Conservation (phyloP, 805 yeast genomes). For the Tetrapisispora pingtungensis region DNA sequence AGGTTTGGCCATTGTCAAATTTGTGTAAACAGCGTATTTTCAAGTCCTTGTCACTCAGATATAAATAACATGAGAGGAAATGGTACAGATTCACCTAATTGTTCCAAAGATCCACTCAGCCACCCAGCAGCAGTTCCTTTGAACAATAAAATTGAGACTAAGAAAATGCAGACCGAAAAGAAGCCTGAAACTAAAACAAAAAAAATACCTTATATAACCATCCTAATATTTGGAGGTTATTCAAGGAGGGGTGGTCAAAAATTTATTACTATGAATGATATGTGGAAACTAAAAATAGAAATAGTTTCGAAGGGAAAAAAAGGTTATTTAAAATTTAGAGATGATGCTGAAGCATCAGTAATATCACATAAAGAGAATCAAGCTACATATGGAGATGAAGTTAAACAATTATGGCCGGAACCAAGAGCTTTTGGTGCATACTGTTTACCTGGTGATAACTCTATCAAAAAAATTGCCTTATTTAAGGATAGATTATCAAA, state of each 20-base stretch:
- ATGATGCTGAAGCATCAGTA: conserved; percentile 28
- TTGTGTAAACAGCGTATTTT: conserved; percentile 7
- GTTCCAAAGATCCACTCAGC: neutral
- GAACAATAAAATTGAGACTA: neutral
- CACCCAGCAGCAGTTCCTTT: neutral
- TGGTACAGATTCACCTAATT: neutral
- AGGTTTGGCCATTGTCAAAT: conserved; percentile 34
- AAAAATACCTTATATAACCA: neutral
- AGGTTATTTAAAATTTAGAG: conserved; percentile 29
- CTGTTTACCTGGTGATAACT: conserved; percentile 9
- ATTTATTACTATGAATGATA: conserved; percentile 30
- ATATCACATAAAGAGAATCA: conserved; percentile 8
- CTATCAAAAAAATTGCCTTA: neutral
- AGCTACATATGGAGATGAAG: conserved; percentile 2
- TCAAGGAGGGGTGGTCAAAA: conserved; percentile 19
- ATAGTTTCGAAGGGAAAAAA: conserved; percentile 29
- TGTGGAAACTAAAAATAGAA: conserved; percentile 35
- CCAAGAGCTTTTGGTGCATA: conserved; percentile 30
- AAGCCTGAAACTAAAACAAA: neutral
- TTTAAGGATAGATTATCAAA: neutral
- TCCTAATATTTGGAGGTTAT: conserved; percentile 41
- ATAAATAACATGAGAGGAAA: neutral
- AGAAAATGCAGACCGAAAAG: too few species aligned
- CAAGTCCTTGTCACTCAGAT: neutral
- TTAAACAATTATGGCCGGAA: conserved; percentile 17